Percentiles rank a stretch among this genome's conserved stretches.
phyloP scores from a whole-genome alignment of 106 monocot species.

The Dendrobium nobile region DNA sequence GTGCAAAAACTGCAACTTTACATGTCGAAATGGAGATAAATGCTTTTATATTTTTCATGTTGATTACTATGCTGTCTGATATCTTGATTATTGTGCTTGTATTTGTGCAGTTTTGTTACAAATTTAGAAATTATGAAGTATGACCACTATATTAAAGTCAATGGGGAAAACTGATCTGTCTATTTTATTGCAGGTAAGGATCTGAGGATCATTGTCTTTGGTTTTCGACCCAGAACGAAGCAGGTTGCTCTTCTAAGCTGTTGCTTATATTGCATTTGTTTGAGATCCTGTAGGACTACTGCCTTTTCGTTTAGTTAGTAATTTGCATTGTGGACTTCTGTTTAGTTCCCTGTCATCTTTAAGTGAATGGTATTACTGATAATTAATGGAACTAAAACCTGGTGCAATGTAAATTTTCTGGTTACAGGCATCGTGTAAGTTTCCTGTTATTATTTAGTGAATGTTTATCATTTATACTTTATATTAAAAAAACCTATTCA shows the following conservation, averaged over 20 bases:
- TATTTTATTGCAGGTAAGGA: slow-evolving; percentile 71
- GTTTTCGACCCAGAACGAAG: slow-evolving; percentile 82
- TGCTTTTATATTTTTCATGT: neutral
- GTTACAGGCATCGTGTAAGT: neutral
- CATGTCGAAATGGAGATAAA: neutral
- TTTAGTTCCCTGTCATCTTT: neutral
- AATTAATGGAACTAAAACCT: neutral
- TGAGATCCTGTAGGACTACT: neutral
- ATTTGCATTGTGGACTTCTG: neutral
- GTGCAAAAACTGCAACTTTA: no score
- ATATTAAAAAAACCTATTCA: neutral
- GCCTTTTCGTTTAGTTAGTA: neutral
- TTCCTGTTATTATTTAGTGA: neutral
- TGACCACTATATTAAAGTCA: neutral
- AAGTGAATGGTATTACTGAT: neutral
- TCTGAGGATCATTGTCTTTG: slow-evolving; percentile 83
- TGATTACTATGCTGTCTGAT: neutral
- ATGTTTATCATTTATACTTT: neutral
- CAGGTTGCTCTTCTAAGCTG: slow-evolving; percentile 44
- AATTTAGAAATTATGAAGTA: neutral
- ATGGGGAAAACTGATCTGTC: slow-evolving; percentile 9
- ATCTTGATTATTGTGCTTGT: slow-evolving; percentile 1
- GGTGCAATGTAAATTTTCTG: neutral
- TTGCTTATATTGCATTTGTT: neutral
- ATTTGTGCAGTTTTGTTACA: neutral